Conservation (phyloP, 495 filamentous ascomycete species). For the Aspergillus bertholletiae region DNA sequence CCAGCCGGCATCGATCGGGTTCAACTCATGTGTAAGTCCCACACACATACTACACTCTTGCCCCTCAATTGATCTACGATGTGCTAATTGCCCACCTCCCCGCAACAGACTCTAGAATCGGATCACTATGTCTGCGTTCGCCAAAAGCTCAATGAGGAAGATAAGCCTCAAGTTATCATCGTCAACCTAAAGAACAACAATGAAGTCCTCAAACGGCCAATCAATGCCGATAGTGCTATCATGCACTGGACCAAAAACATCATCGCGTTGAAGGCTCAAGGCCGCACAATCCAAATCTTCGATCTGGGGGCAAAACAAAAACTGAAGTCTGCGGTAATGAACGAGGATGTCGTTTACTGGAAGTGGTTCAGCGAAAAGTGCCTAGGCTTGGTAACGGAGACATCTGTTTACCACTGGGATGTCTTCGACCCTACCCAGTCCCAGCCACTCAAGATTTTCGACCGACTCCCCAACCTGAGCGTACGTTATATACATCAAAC, state of each 20-base stretch:
- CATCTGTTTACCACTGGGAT: conserved; percentile 94
- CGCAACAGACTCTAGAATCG: conserved; percentile 85
- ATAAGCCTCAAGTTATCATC: conserved; percentile 91
- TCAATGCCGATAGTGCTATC: conserved; percentile 99
- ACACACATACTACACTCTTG: neutral
- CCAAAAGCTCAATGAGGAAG: conserved; percentile 77
- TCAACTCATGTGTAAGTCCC: conserved; percentile 87
- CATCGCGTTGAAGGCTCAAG: conserved; percentile 91
- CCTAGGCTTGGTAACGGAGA: conserved; percentile 86
- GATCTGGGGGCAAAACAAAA: conserved; percentile 86
- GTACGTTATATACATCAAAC: conserved; percentile 47
- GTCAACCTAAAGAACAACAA: conserved; percentile 93
- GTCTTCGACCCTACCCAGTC: conserved; percentile 76
- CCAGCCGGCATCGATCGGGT: conserved; percentile 81
- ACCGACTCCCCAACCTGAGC: conserved; percentile 81
- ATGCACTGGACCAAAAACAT: conserved; percentile 98
- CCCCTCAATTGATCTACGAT: neutral
- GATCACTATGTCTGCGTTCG: conserved; percentile 93
- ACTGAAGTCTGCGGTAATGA: conserved; percentile 91
- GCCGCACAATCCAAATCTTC: conserved; percentile 94
- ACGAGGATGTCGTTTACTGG: conserved; percentile 97
- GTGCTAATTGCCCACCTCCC: conserved; percentile 8
- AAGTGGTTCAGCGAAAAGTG: conserved; percentile 93
- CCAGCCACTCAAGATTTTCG: conserved; percentile 84
- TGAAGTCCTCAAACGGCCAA: conserved; percentile 86